phyloP scores from a whole-genome alignment of 768 basidiomycete species.

The Steccherinum ochraceum region DNA sequence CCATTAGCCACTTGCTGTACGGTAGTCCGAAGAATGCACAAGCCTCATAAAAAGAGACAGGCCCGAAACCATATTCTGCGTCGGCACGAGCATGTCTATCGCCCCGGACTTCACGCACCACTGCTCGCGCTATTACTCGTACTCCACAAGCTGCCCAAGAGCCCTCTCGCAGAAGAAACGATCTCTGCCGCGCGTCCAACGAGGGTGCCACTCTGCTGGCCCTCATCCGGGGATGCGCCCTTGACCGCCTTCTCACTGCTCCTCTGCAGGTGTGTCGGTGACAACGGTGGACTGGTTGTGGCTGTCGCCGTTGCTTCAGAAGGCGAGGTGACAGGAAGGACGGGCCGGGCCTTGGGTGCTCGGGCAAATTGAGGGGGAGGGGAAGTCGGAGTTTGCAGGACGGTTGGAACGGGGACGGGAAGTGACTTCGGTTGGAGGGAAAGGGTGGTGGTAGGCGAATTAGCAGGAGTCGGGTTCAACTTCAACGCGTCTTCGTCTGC shows the following conservation, averaged over 20 bases:
- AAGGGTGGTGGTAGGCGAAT: conserved; percentile 48
- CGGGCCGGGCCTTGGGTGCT: background rate
- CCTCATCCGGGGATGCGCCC: conserved; percentile 18
- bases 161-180: conserved; percentile 73
- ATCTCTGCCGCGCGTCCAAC: conserved; percentile 70
- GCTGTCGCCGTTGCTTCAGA: too few relatives aligned
- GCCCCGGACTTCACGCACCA: too few relatives aligned
- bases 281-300: conserved; percentile 5
- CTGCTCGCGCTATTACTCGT: too few relatives aligned
- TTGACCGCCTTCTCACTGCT: conserved; percentile 18
- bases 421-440: too few relatives aligned
- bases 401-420: conserved; percentile 7
- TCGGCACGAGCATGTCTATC: too few relatives aligned
- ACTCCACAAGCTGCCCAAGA: conserved; percentile 59
- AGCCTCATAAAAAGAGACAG: too few relatives aligned
- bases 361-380: background rate
- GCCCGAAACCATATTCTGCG: too few relatives aligned
- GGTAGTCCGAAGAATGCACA: too few relatives aligned
- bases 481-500: conserved; percentile 33
- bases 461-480: conserved; percentile 56
- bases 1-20: too few relatives aligned
- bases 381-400: conserved; percentile 3
- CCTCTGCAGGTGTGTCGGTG: too few relatives aligned
- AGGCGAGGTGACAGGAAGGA: conserved; percentile 10
- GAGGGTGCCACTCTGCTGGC: conserved; percentile 33